A percentile compares a stretch with the other conserved stretches of the same genome.
phyloP scores from a whole-genome alignment of 169 alveolate species.

The Plasmodium inui region DNA sequence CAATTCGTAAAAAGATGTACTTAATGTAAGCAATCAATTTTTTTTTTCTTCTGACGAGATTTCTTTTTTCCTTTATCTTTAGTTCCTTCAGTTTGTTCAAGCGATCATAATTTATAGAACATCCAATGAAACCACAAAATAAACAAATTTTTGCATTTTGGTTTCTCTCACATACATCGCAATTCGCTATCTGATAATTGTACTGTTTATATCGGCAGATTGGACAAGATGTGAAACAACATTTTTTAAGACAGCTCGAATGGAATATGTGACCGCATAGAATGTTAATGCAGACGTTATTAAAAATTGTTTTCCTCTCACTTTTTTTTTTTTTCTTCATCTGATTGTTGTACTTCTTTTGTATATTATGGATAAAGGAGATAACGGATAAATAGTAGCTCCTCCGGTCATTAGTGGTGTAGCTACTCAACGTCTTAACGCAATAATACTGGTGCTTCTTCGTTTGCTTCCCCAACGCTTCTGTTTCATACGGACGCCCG shows the following conservation, averaged over 20 bases:
- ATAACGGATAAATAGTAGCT: not conserved
- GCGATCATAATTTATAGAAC: conserved; percentile 54
- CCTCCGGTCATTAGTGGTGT: not conserved
- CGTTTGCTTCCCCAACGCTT: not conserved
- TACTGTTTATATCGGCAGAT: conserved; percentile 67
- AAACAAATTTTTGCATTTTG: conserved; percentile 42
- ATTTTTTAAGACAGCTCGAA: conserved; percentile 55
- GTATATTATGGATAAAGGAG: conserved; percentile 10
- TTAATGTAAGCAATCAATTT: not conserved
- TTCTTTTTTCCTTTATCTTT: conserved; percentile 34
- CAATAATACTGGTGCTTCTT: not conserved
- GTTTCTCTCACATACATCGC: conserved; percentile 55
- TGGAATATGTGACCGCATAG: conserved; percentile 66
- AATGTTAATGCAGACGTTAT: conserved; percentile 48
- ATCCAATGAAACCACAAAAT: conserved; percentile 65
- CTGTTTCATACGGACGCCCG: not conserved
- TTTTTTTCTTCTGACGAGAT: conserved; percentile 25
- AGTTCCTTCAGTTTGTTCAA: conserved; percentile 9
- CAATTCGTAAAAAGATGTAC: conserved; percentile 7
- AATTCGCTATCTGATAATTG: conserved; percentile 67
- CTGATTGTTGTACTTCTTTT: conserved; percentile 18
- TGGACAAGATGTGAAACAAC: conserved; percentile 66
- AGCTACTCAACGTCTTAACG: not conserved
- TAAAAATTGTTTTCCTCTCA: conserved; percentile 15
- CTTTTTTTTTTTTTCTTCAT: conserved; percentile 24